These are phyloP conservation scores for Coemansia sp. DNA, from an alignment of 192 early-diverging fungal species.

Conservation along the genomic window DNA sequence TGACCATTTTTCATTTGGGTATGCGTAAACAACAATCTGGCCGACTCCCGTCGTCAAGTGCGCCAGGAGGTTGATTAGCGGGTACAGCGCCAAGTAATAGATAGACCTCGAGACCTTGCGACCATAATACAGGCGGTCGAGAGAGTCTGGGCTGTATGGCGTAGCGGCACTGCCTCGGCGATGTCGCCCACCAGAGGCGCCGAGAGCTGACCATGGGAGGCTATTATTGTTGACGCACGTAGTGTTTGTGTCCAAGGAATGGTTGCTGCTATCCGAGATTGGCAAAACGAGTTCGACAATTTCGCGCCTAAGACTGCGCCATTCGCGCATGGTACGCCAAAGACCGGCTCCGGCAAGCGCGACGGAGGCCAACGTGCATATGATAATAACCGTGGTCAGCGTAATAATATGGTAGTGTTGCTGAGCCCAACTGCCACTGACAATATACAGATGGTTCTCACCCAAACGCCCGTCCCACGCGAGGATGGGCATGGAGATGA, in stretches of 20 bases:
- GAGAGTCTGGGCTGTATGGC: conserved; percentile 41
- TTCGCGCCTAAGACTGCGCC: conserved; percentile 47
- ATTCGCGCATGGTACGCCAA: conserved; percentile 53
- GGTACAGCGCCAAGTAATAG: conserved; percentile 52
- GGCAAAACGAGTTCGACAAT: conserved; percentile 49
- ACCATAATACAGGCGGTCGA: conserved; percentile 53
- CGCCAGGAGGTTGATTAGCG: conserved; percentile 46
- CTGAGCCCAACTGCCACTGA: conserved; percentile 42
- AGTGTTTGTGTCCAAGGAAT: conserved; percentile 13
- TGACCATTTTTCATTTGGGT: conserved; percentile 42
- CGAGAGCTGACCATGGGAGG: background rate
- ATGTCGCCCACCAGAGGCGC: conserved; percentile 1
- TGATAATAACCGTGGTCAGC: conserved; percentile 45
- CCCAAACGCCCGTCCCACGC: conserved; percentile 47
- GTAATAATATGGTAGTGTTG: conserved; percentile 54
- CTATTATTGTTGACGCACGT: background rate
- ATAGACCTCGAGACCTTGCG: conserved; percentile 54
- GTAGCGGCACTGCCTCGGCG: conserved; percentile 11
- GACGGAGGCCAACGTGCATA: conserved; percentile 47
- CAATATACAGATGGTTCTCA: conserved; percentile 49
- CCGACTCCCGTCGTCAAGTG: conserved; percentile 47
- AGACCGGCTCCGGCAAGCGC: conserved; percentile 51
- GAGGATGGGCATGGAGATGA: conserved; percentile 46
- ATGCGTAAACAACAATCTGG: conserved; percentile 50
- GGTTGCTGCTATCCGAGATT: conserved; percentile 33